Base-by-base conservation (phyloP, 306 rosid genomes). In the Cicer bijugum region DNA sequence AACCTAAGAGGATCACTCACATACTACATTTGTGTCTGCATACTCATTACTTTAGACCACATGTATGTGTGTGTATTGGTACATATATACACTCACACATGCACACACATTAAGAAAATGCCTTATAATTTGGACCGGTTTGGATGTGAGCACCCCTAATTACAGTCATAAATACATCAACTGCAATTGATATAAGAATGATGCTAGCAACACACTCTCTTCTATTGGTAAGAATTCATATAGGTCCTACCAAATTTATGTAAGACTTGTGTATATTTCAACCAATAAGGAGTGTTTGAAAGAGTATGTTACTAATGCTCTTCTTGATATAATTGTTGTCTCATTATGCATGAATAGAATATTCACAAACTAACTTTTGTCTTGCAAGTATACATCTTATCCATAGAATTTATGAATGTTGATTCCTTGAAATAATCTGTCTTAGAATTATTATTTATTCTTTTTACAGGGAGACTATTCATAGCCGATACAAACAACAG, bases 401-500 rank as follows among this genome's bases (percentile, higher is more conserved):
- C 58, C 51, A 51, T 40, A 59, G 37, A 57, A 73, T 45, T 63
- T 64, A 51, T 15, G 72, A 65, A 35, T 77, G 71, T 50, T 46
- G 60, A 47, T 67, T 75, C 37, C 45, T 58, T 7, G 28, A 51
- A 46, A 58, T 52, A 65, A 50, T 40, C 61, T 40, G 15, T 61
- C 62, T 44, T 77, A 48, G 52, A 71, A 67, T 52, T n/a, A 15
- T 19, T 47, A 52, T 7, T 60, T 44, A 17, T 76, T 65, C 51
- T 28, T 40, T 64, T 67, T 81, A 81, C 91, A 94, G 97, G 97
- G 76, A 87, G 91, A 86, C 62, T 94, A 45, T 84, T 85, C 57
- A 83, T 91, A 84, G 96, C 99, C 2, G 99, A 94, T 87, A 94
- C 97, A 61, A 91, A 94, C 90, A 94, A 91, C 81, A 91, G 85